These are phyloP conservation scores for Mortierella sp. DNA, from an alignment of 371 early-diverging fungal genomes.

Conservation along the genomic window DNA sequence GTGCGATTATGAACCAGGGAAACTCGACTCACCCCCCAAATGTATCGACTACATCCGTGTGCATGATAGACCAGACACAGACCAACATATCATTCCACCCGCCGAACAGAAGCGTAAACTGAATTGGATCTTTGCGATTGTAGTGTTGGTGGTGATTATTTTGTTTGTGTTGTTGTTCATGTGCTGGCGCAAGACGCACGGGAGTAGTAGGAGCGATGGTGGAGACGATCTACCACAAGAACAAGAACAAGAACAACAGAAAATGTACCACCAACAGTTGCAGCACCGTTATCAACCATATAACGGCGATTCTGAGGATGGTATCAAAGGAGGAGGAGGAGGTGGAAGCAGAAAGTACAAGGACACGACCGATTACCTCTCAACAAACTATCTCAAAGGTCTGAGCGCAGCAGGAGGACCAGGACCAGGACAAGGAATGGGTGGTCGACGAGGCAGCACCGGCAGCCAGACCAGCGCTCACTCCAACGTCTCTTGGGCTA, in stretches of 20 bases:
- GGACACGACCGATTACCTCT: not conserved
- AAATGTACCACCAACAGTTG: not conserved
- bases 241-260: not conserved
- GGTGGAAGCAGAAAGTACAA: not conserved
- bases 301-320: not conserved
- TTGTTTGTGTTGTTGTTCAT: not conserved
- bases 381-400: not conserved
- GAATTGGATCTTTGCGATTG: not conserved
- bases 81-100: not conserved
- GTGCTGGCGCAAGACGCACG: not conserved
- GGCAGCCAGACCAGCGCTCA: not conserved
- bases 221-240: not conserved
- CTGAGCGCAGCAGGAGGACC: not conserved
- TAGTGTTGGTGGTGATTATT: not conserved
- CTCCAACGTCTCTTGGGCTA: not conserved
- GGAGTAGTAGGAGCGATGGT: not conserved
- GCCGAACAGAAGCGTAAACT: not conserved
- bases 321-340: too few relatives aligned
- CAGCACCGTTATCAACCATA: not conserved
- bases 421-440: not conserved
- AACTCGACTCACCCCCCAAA: not conserved
- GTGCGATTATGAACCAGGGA: not conserved
- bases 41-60: not conserved
- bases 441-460: not conserved
- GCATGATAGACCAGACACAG: not conserved